phyloP scores from a whole-genome alignment of 805 yeast genomes.

The Nakazawaea molendinolei region DNA sequence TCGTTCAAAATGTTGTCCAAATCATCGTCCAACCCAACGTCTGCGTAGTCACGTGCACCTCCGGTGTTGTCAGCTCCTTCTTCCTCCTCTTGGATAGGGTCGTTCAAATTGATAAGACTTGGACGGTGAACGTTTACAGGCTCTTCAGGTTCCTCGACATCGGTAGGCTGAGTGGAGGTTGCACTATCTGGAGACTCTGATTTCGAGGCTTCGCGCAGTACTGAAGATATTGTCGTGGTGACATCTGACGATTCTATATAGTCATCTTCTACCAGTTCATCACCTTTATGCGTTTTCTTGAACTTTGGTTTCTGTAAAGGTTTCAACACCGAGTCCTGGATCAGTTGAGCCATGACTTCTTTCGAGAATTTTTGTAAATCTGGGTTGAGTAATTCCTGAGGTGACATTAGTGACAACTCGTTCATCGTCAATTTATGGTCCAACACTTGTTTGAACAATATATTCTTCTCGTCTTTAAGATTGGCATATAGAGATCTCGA shows the following conservation, averaged over 20 bases:
- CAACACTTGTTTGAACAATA: slow-evolving; percentile 51
- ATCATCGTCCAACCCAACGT: slow-evolving; percentile 27
- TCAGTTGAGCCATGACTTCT: slow-evolving; percentile 61
- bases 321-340: slow-evolving; percentile 61
- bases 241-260: slow-evolving; percentile 12
- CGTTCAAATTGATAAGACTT: slow-evolving; percentile 1
- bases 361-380: slow-evolving; percentile 67
- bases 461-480: slow-evolving; percentile 50
- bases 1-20: slow-evolving; percentile 27
- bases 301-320: slow-evolving; percentile 55
- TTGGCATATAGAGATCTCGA: slow-evolving; percentile 61
- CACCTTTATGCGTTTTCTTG: slow-evolving; percentile 83
- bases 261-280: slow-evolving; percentile 64
- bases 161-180: slow-evolving; percentile 7
- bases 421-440: slow-evolving; percentile 45
- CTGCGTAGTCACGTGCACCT: slow-evolving; percentile 11
- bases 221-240: neutral
- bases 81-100: slow-evolving; percentile 1
- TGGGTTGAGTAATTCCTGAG: slow-evolving; percentile 74
- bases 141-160: slow-evolving; percentile 10
- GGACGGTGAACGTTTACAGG: slow-evolving; percentile 4
- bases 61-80: neutral
- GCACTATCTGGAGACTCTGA: neutral
- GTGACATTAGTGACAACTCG: slow-evolving; percentile 56
- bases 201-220: neutral